Conservation (phyloP, 164 flowering plant species). For the Litsea cubeba region DNA sequence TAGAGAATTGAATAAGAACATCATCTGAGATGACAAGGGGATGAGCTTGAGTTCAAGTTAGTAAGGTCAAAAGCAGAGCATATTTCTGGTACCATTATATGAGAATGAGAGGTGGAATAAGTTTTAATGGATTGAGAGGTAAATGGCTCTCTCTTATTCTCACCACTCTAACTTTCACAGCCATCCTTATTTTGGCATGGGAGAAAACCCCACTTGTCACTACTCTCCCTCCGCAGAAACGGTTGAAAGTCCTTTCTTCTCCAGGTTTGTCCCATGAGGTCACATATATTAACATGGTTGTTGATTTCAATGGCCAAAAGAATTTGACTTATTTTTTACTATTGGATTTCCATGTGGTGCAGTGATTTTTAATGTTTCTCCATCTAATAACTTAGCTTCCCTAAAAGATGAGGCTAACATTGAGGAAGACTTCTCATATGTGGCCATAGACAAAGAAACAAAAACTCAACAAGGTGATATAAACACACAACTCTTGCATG, state of each 20-base stretch:
- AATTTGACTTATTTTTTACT: background rate
- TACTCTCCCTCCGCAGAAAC: constrained; percentile 7
- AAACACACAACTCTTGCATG: background rate
- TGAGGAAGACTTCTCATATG: constrained; percentile 16
- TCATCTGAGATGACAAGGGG: no score
- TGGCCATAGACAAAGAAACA: constrained; percentile 11
- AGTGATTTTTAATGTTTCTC: constrained; percentile 17
- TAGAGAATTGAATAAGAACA: no score
- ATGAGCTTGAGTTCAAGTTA: no score
- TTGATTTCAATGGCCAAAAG: background rate
- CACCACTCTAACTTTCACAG: constrained; percentile 30
- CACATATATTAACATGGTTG: background rate
- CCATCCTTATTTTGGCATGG: constrained; percentile 49
- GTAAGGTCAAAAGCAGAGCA: no score
- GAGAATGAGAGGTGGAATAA: constrained; percentile 55
- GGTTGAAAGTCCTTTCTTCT: background rate
- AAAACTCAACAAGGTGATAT: constrained; percentile 4
- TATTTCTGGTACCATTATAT: background rate
- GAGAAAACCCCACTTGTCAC: constrained; percentile 46
- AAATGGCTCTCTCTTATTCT: constrained; percentile 33
- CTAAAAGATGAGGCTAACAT: constrained; percentile 11
- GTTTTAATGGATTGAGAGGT: constrained; percentile 30
- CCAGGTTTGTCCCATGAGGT: constrained; percentile 11
- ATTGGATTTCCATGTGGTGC: constrained; percentile 6
- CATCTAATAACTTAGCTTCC: background rate